Conservation (phyloP, 164 flowering plant species). For the Protea cynaroides region DNA sequence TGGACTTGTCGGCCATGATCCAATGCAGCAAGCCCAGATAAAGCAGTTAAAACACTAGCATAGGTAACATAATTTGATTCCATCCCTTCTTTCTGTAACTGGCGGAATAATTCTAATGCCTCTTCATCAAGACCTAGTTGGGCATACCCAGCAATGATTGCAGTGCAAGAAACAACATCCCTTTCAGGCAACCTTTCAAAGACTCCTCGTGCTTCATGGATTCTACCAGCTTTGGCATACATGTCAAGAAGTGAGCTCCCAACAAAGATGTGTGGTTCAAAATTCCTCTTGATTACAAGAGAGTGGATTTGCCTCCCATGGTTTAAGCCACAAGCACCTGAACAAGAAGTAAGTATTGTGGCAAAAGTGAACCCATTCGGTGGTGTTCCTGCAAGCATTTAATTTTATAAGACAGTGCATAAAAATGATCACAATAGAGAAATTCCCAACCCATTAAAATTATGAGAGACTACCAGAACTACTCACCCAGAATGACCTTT, state of each 20-base stretch:
- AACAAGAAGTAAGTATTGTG: slow-evolving; percentile 47
- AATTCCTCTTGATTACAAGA: slow-evolving; percentile 33
- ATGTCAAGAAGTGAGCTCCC: slow-evolving; percentile 81
- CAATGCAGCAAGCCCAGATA: slow-evolving; percentile 66
- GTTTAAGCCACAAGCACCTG: slow-evolving; percentile 28
- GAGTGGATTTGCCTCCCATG: slow-evolving; percentile 58
- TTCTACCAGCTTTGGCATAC: slow-evolving; percentile 65
- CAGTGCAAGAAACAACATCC: slow-evolving; percentile 77
- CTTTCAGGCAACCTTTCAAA: slow-evolving; percentile 56
- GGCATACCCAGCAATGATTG: slow-evolving; percentile 70
- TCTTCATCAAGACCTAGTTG: slow-evolving; percentile 60
- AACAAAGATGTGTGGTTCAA: slow-evolving; percentile 46
- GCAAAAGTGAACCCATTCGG: slow-evolving; percentile 75
- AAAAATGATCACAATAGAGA: background rate
- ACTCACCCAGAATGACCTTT: background rate
- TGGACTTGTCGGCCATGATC: slow-evolving; percentile 68
- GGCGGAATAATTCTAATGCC: slow-evolving; percentile 51
- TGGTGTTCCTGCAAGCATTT: slow-evolving; percentile 37
- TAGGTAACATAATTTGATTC: slow-evolving; percentile 62
- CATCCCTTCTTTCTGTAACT: slow-evolving; percentile 49
- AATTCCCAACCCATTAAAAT: background rate
- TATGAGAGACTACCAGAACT: too few species aligned
- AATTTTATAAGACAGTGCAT: background rate
- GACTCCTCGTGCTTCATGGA: slow-evolving; percentile 51
- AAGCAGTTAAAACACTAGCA: slow-evolving; percentile 53